phyloP scores from a whole-genome alignment of 306 rosid species.

The Acacia acuminata region DNA sequence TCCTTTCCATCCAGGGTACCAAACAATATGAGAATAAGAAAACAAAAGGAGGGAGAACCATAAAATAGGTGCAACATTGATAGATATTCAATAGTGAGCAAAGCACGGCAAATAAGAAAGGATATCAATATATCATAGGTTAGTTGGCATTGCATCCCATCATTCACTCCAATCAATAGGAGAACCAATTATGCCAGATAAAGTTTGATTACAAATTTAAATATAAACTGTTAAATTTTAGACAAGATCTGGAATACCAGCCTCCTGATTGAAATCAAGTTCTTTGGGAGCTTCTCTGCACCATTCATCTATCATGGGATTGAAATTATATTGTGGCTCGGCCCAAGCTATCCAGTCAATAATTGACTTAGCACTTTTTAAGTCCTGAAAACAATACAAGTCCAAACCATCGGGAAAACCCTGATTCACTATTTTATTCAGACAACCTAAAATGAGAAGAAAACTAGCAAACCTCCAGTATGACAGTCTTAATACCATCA shows the following conservation, averaged over 20 bases:
- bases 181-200: background rate
- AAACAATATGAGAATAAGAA: conserved; percentile 10
- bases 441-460: conserved; percentile 29
- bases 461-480: conserved; percentile 75
- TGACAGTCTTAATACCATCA: conserved; percentile 75
- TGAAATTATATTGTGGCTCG: conserved; percentile 89
- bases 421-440: conserved; percentile 31
- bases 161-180: background rate
- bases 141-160: background rate
- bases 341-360: conserved; percentile 99
- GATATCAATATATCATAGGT: background rate
- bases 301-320: conserved; percentile 99
- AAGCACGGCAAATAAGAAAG: background rate
- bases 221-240: background rate
- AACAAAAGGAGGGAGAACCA: background rate
- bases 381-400: conserved; percentile 65
- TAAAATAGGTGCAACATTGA: background rate
- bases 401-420: conserved; percentile 29
- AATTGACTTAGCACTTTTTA: conserved; percentile 89
- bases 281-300: conserved; percentile 99
- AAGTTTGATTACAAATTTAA: background rate
- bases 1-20: background rate
- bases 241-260: conserved; percentile 50
- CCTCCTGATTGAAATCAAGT: conserved; percentile 90
- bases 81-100: background rate